Evolutionary conservation across 495 filamentous ascomycete genomes (phyloP).

Genomic region (Massariosphaeria phaeospora): DNA sequence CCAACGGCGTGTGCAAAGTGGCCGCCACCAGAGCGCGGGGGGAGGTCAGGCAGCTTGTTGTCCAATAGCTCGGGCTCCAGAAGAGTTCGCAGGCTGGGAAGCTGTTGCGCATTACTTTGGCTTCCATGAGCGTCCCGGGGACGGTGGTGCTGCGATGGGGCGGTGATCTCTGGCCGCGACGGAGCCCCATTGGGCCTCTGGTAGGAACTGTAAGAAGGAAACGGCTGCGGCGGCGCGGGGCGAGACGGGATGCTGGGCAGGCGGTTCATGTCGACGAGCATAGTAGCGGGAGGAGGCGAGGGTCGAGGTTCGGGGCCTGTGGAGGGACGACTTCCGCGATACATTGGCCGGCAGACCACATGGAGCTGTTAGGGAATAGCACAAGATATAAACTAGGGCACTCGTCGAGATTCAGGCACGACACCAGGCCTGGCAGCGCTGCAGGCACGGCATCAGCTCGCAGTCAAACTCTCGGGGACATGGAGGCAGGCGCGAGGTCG

Average conservation of each 20-base stretch:
- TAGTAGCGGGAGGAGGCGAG: conserved; percentile 15
- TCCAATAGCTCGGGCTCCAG: conserved; percentile 28
- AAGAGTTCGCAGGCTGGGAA: conserved; percentile 30
- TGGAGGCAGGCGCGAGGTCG: conserved; percentile 21
- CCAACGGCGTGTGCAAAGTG: conserved; percentile 1
- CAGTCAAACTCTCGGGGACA: conserved; percentile 29
- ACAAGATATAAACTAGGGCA: conserved; percentile 34
- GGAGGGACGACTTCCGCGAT: conserved; percentile 31
- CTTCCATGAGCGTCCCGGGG: conserved; percentile 17
- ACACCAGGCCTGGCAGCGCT: conserved; percentile 25
- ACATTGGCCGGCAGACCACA: conserved; percentile 32
- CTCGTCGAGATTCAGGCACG: conserved; percentile 27
- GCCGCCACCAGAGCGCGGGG: conserved; percentile 13
- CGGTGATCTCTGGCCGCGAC: conserved; percentile 21
- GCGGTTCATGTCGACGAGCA: conserved; percentile 31
- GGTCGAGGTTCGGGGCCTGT: conserved; percentile 19
- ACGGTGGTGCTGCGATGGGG: conserved; percentile 25
- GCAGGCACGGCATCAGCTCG: conserved; percentile 32
- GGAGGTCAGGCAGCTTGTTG: conserved; percentile 10
- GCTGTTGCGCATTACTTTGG: conserved; percentile 26
- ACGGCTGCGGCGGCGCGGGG: conserved; percentile 21
- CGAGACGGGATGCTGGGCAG: conserved; percentile 26
- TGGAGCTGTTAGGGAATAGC: conserved; percentile 25
- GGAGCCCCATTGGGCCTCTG: conserved; percentile 18
- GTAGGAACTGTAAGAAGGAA: conserved; percentile 19